Base-by-base conservation (phyloP, 2,329 filamentous ascomycete species). In the Hysterium pulicare region DNA sequence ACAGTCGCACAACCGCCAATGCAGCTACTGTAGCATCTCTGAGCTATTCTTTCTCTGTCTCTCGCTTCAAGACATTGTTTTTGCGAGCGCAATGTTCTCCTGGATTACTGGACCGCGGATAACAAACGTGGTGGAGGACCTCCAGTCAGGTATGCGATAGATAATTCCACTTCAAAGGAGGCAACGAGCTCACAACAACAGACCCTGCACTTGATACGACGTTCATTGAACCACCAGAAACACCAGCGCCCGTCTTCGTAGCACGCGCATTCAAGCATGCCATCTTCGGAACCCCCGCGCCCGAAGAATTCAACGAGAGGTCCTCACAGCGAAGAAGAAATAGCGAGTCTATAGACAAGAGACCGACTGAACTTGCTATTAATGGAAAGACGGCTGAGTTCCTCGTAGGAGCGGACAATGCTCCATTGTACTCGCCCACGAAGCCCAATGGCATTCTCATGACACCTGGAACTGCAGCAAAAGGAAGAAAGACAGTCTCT, bases 211-310 rank as follows among this genome's bases (percentile, higher is more conserved):
- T 61, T 44, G 59, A 70, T 33, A 68, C 66, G n/a, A 69, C 66
- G 32, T 65, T 70, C 45, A 57, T 75, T 45, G 79, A 83, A 32
- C 69, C 76, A 5, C 81, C 80, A 38, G 79, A 83, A 50, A 84
- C 82, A 1, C 82, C 82, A 7, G 82, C 81, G 35, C 81, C 81
- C 35, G 72, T 84, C 17, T 86, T 86, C 59, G 81, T 81, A 15
- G 76, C 83, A 42, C 81, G 82, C 55, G 82, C 82, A 13, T 82
- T 84, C 64, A 82, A 79, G 54, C 79, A 81, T 47, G 78, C 79
- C 33, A 65, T 85, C 42, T 84, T 82, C 64, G 81, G 81, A 20
- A 84, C 81, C 1, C 81, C 81, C 11, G 74, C 75, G 17, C 73
- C 74, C 9, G 69, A 73, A 31, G 71, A 77, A 22, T 65, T 57